These are phyloP conservation scores for Nyctanthes arbortristis DNA, from an alignment of 257 asterid species.

Conservation along the genomic window DNA sequence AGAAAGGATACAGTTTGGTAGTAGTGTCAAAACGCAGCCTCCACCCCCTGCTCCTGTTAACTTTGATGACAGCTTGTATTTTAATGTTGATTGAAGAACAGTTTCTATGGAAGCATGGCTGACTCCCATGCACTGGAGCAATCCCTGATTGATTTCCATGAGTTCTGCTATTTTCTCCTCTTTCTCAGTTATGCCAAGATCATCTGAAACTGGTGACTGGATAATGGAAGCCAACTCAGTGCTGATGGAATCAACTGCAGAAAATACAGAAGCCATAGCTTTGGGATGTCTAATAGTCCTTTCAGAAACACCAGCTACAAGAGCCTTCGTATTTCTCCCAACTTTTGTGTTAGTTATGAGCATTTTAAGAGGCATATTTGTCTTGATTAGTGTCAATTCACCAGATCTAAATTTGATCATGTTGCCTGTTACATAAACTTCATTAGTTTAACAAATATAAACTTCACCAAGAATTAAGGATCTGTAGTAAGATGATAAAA, in stretches of 20 bases:
- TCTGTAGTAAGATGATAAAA: not conserved
- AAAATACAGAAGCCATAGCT: slow-evolving; percentile 81
- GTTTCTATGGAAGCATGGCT: slow-evolving; percentile 87
- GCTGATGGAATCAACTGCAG: slow-evolving; percentile 89
- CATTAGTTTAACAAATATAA: slow-evolving; percentile 20
- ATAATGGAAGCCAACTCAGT: slow-evolving; percentile 74
- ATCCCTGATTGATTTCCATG: slow-evolving; percentile 95
- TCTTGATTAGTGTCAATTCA: slow-evolving; percentile 71
- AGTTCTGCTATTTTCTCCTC: slow-evolving; percentile 85
- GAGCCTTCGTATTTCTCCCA: slow-evolving; percentile 84
- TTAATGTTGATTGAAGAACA: slow-evolving; percentile 71
- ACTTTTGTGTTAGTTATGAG: slow-evolving; percentile 89
- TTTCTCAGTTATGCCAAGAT: slow-evolving; percentile 86
- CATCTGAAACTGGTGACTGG: slow-evolving; percentile 78
- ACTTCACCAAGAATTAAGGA: slow-evolving; percentile 8
- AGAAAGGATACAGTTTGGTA: slow-evolving; percentile 85
- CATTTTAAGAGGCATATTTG: slow-evolving; percentile 95
- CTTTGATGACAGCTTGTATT: slow-evolving; percentile 79
- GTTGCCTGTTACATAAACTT: slow-evolving; percentile 59
- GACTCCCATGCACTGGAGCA: slow-evolving; percentile 96
- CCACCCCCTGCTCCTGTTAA: slow-evolving; percentile 99
- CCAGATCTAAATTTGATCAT: slow-evolving; percentile 89
- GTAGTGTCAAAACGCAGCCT: slow-evolving; percentile 90
- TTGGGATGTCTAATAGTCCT: slow-evolving; percentile 70
- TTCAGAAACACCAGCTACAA: slow-evolving; percentile 85